Base-by-base conservation (phyloP, 148 eudicot genomes). In the Rhododendron vialii region DNA sequence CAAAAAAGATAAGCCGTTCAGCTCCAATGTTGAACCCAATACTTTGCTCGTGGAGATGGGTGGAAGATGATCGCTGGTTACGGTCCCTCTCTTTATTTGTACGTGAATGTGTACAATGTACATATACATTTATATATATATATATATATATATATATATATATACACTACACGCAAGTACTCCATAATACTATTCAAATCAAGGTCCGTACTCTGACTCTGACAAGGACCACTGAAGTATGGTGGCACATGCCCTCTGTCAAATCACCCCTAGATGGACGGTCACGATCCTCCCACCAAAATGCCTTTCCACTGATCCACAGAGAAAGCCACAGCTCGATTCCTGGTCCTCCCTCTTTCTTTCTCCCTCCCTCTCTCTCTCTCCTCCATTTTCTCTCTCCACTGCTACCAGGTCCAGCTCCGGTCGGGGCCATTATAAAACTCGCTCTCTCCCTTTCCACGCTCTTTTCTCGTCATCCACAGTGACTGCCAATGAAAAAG, bases 241-340 rank as follows among this genome's bases (percentile, higher is more conserved):
- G 98, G 99, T 94, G 95, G 96, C 98, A 98, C 98, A 95, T 98
- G 99, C 98, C 80, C 88, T 85, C 94, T 95, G 98, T 95, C 98
- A 93, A 84, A 88, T 93, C 95, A 88, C 55, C 78, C 83, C n/a
- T 5, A 75, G 47, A 75, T 77, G 84, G 38, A 93, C 96, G 95
- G 95, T 51, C 84, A 55, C 61, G 89, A 92, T 91, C 86, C 77
- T 79, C 81, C 59, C 81, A 87, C 33, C 73, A 3, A 90, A n/a
- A 86, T 80, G 77, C 36, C 82, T 86, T 90, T 81, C 47, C 88
- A 55, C 88, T 57, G 84, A 78, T 83, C 79, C 51, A 87, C 71
- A 53, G 85, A 65, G 87, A 69, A 38, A 87, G 65, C 7, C 33
- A 24, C 55, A 41, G 81, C 48, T 36, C 36, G 79, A 83, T 67